These are phyloP conservation scores for Phytophthora cryptogea DNA, from an alignment of 352 stramenopile genomes.

Conservation along the genomic window DNA sequence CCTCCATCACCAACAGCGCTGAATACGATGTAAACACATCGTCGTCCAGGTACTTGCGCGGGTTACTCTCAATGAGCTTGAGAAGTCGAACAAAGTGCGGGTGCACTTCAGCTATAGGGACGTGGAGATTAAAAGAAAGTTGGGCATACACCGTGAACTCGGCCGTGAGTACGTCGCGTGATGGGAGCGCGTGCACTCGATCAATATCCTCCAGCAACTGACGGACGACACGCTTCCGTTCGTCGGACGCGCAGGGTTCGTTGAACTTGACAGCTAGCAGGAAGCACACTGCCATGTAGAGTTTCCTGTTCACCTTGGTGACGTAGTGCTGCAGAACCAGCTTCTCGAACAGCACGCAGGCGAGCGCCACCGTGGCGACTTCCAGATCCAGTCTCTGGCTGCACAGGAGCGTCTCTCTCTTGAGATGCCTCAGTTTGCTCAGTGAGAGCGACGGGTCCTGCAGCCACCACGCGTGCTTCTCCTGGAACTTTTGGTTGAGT, in stretches of 20 bases:
- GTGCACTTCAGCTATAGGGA: slow-evolving; percentile 76
- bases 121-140: slow-evolving; percentile 89
- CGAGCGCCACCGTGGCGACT: slow-evolving; percentile 93
- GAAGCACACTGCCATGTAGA: slow-evolving; percentile 96
- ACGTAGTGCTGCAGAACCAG: slow-evolving; percentile 95
- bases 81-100: slow-evolving; percentile 88
- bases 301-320: slow-evolving; percentile 95
- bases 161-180: slow-evolving; percentile 81
- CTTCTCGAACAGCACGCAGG: slow-evolving; percentile 97
- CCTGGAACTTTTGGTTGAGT: slow-evolving; percentile 97
- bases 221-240: slow-evolving; percentile 66
- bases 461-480: slow-evolving; percentile 92
- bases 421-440: slow-evolving; percentile 96
- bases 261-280: slow-evolving; percentile 95
- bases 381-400: slow-evolving; percentile 89
- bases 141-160: slow-evolving; percentile 92
- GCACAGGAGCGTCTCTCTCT: slow-evolving; percentile 84
- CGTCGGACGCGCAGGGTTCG: slow-evolving; percentile 70
- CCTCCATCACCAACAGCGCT: slow-evolving; percentile 68
- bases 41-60: slow-evolving; percentile 89
- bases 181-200: slow-evolving; percentile 76
- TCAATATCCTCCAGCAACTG: slow-evolving; percentile 83
- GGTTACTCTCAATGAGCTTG: slow-evolving; percentile 88
- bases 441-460: slow-evolving; percentile 90
- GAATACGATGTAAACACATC: slow-evolving; percentile 84